A percentile compares a stretch with the other conserved stretches of the same genome.
Conservation (phyloP, 2,329 filamentous ascomycete genomes). For the Neofusicoccum cordaticola region DNA sequence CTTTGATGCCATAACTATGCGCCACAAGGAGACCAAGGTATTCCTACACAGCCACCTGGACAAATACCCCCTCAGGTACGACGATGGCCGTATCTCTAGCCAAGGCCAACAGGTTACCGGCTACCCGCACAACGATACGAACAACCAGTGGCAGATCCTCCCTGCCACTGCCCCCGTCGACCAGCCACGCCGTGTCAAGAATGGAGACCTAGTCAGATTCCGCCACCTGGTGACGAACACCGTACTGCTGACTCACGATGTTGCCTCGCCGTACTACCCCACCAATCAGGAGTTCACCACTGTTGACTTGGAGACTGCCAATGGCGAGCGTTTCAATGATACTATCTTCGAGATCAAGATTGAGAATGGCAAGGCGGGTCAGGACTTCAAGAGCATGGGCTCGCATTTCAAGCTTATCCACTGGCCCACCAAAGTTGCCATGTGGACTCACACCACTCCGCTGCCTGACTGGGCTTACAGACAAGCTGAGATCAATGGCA, state of each 20-base stretch:
- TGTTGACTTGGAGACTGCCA: slow-evolving; percentile 67
- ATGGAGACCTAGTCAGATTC: slow-evolving; percentile 82
- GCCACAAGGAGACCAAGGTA: slow-evolving; percentile 95
- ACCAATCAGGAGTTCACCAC: slow-evolving; percentile 99
- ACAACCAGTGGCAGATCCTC: slow-evolving; percentile 96
- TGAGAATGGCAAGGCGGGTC: slow-evolving; percentile 75
- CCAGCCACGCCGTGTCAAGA: slow-evolving; percentile 65
- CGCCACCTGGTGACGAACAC: slow-evolving; percentile 83
- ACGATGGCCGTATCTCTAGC: slow-evolving; percentile 94
- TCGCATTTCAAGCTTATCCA: slow-evolving; percentile 96
- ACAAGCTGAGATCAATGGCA: slow-evolving; percentile 98
- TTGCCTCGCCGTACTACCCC: slow-evolving; percentile 91
- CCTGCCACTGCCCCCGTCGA: slow-evolving; percentile 58
- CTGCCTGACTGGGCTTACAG: slow-evolving; percentile 97
- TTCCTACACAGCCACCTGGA: slow-evolving; percentile 93
- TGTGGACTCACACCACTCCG: slow-evolving; percentile 96
- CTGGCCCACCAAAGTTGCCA: slow-evolving; percentile 89
- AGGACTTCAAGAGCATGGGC: slow-evolving; percentile 86
- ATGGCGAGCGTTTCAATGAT: slow-evolving; percentile 74
- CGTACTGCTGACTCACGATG: slow-evolving; percentile 88
- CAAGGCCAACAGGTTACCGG: slow-evolving; percentile 97
- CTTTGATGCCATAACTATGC: slow-evolving; percentile 81
- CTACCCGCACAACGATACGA: slow-evolving; percentile 97
- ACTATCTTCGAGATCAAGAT: slow-evolving; percentile 91
- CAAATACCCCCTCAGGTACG: slow-evolving; percentile 87